These are phyloP conservation scores for Cyberlindnera saturnus DNA, from an alignment of 805 yeast genomes.

Conservation along the genomic window DNA sequence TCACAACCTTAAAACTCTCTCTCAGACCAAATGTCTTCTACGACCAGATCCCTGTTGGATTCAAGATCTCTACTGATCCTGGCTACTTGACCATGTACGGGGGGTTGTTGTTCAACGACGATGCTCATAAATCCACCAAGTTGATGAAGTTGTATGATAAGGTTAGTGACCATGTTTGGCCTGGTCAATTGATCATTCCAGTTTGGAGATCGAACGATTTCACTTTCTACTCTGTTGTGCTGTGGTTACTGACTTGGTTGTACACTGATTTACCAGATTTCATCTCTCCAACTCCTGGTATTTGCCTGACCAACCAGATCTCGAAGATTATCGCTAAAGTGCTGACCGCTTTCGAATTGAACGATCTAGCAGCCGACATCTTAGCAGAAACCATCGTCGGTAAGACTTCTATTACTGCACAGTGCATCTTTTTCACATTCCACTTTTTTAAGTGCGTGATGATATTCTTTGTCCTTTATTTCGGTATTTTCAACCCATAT, in stretches of 20 bases:
- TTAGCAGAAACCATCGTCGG: conserved; percentile 41
- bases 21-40: conserved; percentile 79
- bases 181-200: conserved; percentile 85
- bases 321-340: conserved; percentile 26
- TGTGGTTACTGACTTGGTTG: conserved; percentile 59
- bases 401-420: conserved; percentile 40
- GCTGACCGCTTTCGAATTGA: conserved; percentile 32
- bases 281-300: conserved; percentile 89
- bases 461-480: conserved; percentile 51
- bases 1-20: conserved; percentile 61
- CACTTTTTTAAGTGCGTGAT: conserved; percentile 59
- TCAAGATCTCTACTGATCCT: conserved; percentile 56
- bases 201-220: conserved; percentile 49
- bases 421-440: conserved; percentile 62
- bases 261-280: conserved; percentile 91
- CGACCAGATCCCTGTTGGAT: conserved; percentile 56
- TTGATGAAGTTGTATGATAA: conserved; percentile 47
- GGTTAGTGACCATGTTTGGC: conserved; percentile 64
- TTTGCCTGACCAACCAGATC: conserved; percentile 63
- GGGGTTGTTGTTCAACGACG: conserved; percentile 59
- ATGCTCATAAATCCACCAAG: conserved; percentile 41
- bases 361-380: conserved; percentile 38
- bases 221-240: conserved; percentile 32
- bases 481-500: conserved; percentile 78
- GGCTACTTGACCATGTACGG: conserved; percentile 86